Evolutionary conservation across 148 eudicot genomes (phyloP).

Genomic region (Rhododendron kiyosumense): DNA sequence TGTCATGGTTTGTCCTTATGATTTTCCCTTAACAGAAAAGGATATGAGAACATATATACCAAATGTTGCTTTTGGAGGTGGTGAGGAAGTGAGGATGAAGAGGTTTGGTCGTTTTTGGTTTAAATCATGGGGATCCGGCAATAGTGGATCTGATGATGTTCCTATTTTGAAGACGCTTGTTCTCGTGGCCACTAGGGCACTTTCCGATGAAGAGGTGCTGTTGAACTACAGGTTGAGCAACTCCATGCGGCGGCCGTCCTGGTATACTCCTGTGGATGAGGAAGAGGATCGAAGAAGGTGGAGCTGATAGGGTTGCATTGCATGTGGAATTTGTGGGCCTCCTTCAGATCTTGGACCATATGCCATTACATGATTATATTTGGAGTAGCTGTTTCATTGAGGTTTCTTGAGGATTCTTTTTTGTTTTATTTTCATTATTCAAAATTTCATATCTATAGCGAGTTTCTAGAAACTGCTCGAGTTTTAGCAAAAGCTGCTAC

Average conservation of each 20-base stretch:
- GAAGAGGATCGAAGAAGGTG: constrained; percentile 93
- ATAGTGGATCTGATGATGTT: constrained; percentile 27
- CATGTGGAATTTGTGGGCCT: background rate
- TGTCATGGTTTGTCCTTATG: constrained; percentile 91
- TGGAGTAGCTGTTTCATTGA: background rate
- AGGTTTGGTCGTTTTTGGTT: constrained; percentile 87
- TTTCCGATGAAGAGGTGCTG: constrained; percentile 71
- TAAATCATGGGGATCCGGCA: constrained; percentile 55
- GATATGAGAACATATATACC: constrained; percentile 78
- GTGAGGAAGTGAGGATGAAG: constrained; percentile 60
- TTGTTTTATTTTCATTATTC: background rate
- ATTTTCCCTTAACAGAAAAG: constrained; percentile 68
- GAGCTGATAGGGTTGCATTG: constrained; percentile 35
- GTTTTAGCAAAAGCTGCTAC: background rate
- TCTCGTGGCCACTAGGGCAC: constrained; percentile 67
- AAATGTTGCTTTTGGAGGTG: constrained; percentile 57
- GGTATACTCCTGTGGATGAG: constrained; percentile 88
- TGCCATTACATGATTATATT: background rate
- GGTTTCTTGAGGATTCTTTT: background rate
- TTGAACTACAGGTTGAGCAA: constrained; percentile 88
- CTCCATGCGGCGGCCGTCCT: constrained; percentile 66
- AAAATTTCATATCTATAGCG: background rate
- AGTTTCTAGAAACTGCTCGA: background rate
- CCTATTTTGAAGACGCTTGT: constrained; percentile 66
- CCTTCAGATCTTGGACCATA: background rate